Evolutionary conservation across 371 early-diverging fungal genomes (phyloP).

Genomic region (Basidiobolus meristosporus): DNA sequence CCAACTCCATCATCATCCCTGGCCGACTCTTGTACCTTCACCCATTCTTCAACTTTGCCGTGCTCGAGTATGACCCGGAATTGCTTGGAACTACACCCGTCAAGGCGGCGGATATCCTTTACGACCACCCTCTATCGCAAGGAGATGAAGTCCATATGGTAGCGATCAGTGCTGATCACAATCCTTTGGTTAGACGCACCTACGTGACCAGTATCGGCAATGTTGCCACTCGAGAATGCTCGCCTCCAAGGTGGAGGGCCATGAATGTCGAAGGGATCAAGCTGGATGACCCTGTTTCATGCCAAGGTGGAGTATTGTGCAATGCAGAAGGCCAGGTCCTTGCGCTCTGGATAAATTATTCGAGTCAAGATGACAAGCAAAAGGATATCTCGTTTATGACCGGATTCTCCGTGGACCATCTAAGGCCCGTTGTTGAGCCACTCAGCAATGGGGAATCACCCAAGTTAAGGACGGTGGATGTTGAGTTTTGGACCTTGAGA

Average conservation of each 20-base stretch:
- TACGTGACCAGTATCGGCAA: slow-evolving; percentile 24
- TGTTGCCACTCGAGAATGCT: slow-evolving; percentile 32
- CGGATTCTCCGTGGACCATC: slow-evolving; percentile 23
- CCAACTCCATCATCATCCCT: slow-evolving; percentile 47
- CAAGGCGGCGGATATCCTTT: slow-evolving; percentile 17
- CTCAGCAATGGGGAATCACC: slow-evolving; percentile 17
- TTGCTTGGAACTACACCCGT: slow-evolving; percentile 42
- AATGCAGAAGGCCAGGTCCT: slow-evolving; percentile 41
- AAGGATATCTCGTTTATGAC: slow-evolving; percentile 43
- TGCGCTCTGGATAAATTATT: slow-evolving; percentile 56
- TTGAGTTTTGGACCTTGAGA: slow-evolving; percentile 60
- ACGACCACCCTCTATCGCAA: slow-evolving; percentile 22
- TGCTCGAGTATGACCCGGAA: slow-evolving; percentile 49
- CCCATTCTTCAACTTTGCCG: slow-evolving; percentile 65
- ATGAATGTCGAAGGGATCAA: slow-evolving; percentile 58
- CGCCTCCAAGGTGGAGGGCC: slow-evolving; percentile 40
- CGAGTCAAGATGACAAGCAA: slow-evolving; percentile 36
- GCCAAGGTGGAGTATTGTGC: slow-evolving; percentile 41
- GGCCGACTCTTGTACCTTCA: slow-evolving; percentile 50
- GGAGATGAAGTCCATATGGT: slow-evolving; percentile 39
- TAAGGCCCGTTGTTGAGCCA: slow-evolving; percentile 14
- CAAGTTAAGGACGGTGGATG: slow-evolving; percentile 29
- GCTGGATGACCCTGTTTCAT: slow-evolving; percentile 39
- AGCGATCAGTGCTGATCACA: slow-evolving; percentile 32
- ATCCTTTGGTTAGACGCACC: slow-evolving; percentile 26